phyloP scores from a whole-genome alignment of 768 basidiomycete species.

The Amanita inopinata region DNA sequence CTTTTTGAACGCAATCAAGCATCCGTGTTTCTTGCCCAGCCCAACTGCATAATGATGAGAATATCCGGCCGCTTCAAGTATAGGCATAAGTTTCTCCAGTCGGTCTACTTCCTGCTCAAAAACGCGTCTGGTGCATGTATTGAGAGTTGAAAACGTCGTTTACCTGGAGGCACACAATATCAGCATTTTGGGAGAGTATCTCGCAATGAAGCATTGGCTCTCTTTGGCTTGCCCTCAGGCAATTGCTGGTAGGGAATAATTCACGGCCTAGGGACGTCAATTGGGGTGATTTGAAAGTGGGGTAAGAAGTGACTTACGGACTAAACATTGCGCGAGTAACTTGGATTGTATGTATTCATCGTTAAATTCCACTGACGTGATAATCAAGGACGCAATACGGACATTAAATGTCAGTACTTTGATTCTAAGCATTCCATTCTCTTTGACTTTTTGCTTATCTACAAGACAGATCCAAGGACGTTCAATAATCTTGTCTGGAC shows the following conservation, averaged over 20 bases:
- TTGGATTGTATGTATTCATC: constrained; percentile 18
- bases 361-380: background rate
- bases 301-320: constrained; percentile 46
- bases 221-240: constrained; percentile 65
- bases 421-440: constrained; percentile 22
- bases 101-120: constrained; percentile 74
- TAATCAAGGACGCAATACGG: constrained; percentile 23
- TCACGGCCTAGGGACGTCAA: constrained; percentile 46
- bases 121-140: constrained; percentile 2
- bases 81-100: constrained; percentile 60
- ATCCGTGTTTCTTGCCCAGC: constrained; percentile 74
- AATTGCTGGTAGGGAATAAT: constrained; percentile 78
- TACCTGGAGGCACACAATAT: constrained; percentile 85
- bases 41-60: constrained; percentile 57
- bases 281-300: background rate
- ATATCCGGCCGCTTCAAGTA: constrained; percentile 58
- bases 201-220: constrained; percentile 72
- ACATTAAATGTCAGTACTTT: constrained; percentile 83
- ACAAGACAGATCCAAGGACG: constrained; percentile 32
- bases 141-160: constrained; percentile 2
- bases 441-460: constrained; percentile 13
- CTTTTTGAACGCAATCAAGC: constrained; percentile 67
- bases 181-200: constrained; percentile 60
- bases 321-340: constrained; percentile 71
- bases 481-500: constrained; percentile 19